Conservation (phyloP, 352 stramenopile species). For the Bremia lactucae region DNA sequence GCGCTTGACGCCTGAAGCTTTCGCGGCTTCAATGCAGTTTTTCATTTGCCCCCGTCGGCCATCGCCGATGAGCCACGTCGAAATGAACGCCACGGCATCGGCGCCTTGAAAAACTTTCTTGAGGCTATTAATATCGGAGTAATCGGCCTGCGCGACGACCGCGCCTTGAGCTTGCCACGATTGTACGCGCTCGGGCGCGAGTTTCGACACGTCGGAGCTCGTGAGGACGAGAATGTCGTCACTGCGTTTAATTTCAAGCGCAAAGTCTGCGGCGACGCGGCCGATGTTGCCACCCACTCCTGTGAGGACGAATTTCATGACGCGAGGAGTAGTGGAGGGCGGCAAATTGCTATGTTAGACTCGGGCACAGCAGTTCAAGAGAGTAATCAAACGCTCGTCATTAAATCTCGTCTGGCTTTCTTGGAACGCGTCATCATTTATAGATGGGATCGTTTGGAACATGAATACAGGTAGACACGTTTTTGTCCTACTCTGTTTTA, state of each 20-base stretch:
- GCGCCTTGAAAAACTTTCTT: conserved; percentile 18
- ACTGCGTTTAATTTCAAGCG: conserved; percentile 10
- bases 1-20: conserved; percentile 17
- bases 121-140: conserved; percentile 15
- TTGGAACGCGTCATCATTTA: no score
- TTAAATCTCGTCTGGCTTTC: no score
- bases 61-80: conserved; percentile 19
- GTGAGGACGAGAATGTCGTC: conserved; percentile 17
- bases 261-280: conserved; percentile 15
- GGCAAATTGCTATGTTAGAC: no score
- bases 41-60: conserved; percentile 12
- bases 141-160: conserved; percentile 9
- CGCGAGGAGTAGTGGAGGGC: no score
- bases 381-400: no score
- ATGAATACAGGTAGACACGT: no score
- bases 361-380: no score
- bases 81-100: conserved; percentile 17
- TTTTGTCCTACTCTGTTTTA: no score
- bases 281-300: conserved; percentile 19
- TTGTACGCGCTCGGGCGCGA: neutral
- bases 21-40: conserved; percentile 13
- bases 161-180: conserved; percentile 6
- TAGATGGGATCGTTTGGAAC: no score
- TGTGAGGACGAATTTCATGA: conserved; percentile 22
- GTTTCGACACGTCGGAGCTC: conserved; percentile 14